Base-by-base conservation (phyloP, 2,329 filamentous ascomycete genomes). In the Neoscytalidium dimidiatum region DNA sequence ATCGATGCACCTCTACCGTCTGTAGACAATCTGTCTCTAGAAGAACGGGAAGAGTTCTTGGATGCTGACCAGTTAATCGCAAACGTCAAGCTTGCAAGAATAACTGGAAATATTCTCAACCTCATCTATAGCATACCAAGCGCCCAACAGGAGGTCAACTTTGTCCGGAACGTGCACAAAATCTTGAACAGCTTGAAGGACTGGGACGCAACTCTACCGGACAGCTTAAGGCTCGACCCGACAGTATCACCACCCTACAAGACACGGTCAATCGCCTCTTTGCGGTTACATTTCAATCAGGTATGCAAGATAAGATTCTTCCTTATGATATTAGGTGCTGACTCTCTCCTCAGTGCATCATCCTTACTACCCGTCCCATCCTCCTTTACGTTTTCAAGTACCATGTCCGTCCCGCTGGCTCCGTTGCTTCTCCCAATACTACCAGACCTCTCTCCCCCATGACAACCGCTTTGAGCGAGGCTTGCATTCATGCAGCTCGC, bases 1-100 rank as follows among this genome's bases (percentile, higher is more conserved):
- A 83, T 80, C 46, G 77, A 79, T 38, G 70, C 77, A 29, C 75
- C 78, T 61, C 72, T 79, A 68, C 78, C 78, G 3, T 77, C 74
- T 17, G 71, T 70, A 2, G 70, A 76, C 5, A 69, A 67, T 13
- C 74, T 76, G 2, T 67, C 67, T 17, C 70, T 70, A 57, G 66
- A 72, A 35, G 74, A 79, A 26, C 70, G 73, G 21, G 74, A 76
- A 64, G 76, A 80, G 58, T 76, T 79, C 33, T 72, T 73, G 1
- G 76, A 79, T 46, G 73, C 72, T 1, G 75, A 75, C 3, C 77
- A 77, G 62, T 71, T 78, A 58, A 73, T 73, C 5, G 76, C 78
- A 2, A 78, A 77, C 53, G 75, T 79, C 48, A 74, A 74, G 13
- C 69, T 80, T 5, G 74, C 78, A 7, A 70, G 71, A 6, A 79